Base-by-base conservation (phyloP, 2,329 filamentous ascomycete species). In the Sporothrix brunneoviolacea region DNA sequence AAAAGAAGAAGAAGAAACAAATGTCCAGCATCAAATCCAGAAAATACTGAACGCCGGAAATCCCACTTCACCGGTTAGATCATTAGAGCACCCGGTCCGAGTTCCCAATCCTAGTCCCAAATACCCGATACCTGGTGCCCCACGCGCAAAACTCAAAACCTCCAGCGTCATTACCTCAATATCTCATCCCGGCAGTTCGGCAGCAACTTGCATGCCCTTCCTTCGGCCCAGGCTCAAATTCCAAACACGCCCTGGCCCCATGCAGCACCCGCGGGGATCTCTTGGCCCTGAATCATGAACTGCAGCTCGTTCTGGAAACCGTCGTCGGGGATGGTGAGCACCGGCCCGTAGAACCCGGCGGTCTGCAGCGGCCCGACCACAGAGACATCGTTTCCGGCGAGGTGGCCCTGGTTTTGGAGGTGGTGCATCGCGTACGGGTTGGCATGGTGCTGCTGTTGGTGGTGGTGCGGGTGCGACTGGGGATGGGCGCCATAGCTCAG, bases 221-320 rank as follows among this genome's bases (percentile, higher is more conserved):
- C n/a, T n/a, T n/a, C n/a, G n/a, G n/a, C n/a, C 32, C 18, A 30
- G 4, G 33, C 8, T 22, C 33, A 50, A 8, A 41, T 10, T 3
- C 53, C 57, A 39, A 61, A 65, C 12, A 64, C 57, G 21, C 24
- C 58, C 2, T 55, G 51, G 12, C 57, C 54, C 47, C 60, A 60
- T 0, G 59, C 55, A 56, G 61, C 61, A 8, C 24, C 44, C 5
- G 45, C 28, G 13, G 38, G 33, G 5, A 61, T 56, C 4, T 55
- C 59, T 2, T 65, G 60, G 2, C 71, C 72, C 35, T 71, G 63
- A 21, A 73, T 65, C 49, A 70, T 70, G 41, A 65, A 67, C 53
- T 70, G 69, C 46, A 76, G 57, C 58, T 75, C 73, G 8, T 60
- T 64, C 54, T 74, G 69, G 52, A 70, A 76, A 2, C 73, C 73